Evolutionary conservation across 225 moss, liverwort and hornwort genomes (phyloP).

Genomic region (Physcomitrellopsis africana): DNA sequence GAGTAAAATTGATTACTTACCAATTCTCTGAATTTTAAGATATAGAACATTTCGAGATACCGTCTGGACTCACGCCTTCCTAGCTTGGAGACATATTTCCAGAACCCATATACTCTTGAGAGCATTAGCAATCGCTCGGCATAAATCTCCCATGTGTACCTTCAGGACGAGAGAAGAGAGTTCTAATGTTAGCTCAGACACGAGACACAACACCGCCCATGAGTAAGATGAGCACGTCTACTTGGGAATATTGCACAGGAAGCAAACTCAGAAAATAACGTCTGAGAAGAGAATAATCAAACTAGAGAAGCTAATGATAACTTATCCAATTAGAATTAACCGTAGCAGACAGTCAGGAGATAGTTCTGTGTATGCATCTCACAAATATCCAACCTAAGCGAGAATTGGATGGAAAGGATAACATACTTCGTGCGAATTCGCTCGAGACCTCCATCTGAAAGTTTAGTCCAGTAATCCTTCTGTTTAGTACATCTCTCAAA

Average conservation of each 20-base stretch:
- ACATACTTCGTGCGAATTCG: constrained; percentile 76
- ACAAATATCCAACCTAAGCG: neutral
- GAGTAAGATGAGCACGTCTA: neutral
- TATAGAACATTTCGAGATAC: constrained; percentile 72
- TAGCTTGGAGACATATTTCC: constrained; percentile 68
- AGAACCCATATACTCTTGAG: constrained; percentile 62
- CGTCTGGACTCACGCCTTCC: constrained; percentile 55
- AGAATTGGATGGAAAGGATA: neutral
- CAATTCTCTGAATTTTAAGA: constrained; percentile 56
- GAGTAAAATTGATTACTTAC: constrained; percentile 29
- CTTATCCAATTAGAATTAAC: too few relatives aligned
- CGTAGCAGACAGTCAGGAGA: too few relatives aligned
- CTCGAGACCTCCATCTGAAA: constrained; percentile 72
- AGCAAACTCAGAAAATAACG: neutral
- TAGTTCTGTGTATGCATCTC: neutral
- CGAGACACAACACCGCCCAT: neutral
- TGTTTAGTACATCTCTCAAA: constrained; percentile 68
- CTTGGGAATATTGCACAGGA: neutral
- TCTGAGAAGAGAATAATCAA: neutral
- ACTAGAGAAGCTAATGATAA: neutral
- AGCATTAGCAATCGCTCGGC: constrained; percentile 58
- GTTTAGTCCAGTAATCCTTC: constrained; percentile 54
- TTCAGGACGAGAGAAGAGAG: constrained; percentile 29
- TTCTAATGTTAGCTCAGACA: constrained; percentile 4
- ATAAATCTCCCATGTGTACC: constrained; percentile 66